Conservation (phyloP, 495 filamentous ascomycete species). For the Achaetomiella virescens region DNA sequence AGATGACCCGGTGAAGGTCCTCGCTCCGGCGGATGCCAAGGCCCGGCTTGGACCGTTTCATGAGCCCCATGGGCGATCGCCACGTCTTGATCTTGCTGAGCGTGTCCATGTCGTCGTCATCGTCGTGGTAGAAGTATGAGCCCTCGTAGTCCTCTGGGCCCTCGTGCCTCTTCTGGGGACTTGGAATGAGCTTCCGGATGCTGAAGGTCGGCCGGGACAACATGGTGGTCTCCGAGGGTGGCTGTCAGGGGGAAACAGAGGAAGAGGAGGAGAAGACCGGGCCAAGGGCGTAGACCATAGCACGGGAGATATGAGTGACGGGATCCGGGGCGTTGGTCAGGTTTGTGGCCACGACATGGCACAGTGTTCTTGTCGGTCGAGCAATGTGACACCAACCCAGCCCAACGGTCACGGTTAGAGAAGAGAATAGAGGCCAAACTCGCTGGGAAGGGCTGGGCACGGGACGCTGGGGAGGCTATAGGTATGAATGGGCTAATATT, state of each 20-base stretch:
- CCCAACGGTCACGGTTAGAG: constrained; percentile 4
- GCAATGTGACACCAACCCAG: constrained; percentile 5
- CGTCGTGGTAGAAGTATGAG: constrained; percentile 27
- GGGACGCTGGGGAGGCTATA: constrained; percentile 3
- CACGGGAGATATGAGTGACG: constrained; percentile 3
- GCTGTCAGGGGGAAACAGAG: neutral
- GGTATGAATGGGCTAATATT: constrained; percentile 14
- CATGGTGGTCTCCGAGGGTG: constrained; percentile 28
- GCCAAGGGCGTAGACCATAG: constrained; percentile 12
- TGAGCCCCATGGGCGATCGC: constrained; percentile 22
- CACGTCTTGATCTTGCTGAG: constrained; percentile 27
- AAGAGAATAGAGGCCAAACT: constrained; percentile 11
- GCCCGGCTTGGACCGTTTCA: constrained; percentile 29
- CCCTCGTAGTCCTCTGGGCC: constrained; percentile 30
- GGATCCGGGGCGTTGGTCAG: neutral
- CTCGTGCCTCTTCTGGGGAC: constrained; percentile 26
- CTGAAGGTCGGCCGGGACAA: constrained; percentile 38
- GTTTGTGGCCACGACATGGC: constrained; percentile 10
- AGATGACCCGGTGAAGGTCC: constrained; percentile 34
- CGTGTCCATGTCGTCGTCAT: constrained; percentile 15
- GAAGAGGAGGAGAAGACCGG: constrained; percentile 2
- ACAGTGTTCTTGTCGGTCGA: neutral
- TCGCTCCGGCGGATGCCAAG: constrained; percentile 37
- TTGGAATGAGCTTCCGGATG: constrained; percentile 40
- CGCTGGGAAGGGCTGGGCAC: constrained; percentile 3